phyloP scores from a whole-genome alignment of 2,329 filamentous ascomycete genomes.

The Alternaria metachromatica region DNA sequence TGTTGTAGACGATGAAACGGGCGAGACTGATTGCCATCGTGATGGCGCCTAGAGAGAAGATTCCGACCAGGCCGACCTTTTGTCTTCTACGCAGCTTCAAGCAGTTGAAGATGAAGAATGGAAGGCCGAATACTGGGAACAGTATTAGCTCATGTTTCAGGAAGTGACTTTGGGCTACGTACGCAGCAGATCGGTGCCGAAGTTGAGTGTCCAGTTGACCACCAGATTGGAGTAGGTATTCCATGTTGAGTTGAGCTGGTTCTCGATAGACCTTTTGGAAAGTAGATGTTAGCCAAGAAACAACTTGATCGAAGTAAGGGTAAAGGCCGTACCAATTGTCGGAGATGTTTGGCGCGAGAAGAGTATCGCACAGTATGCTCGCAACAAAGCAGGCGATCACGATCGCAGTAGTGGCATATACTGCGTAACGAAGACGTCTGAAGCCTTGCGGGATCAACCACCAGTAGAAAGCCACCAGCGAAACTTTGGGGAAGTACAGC shows the following conservation, averaged over 20 bases:
- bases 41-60: constrained; percentile 29
- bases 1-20: constrained; percentile 29
- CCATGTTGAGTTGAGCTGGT: constrained; percentile 27
- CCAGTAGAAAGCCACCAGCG: constrained; percentile 31
- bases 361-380: constrained; percentile 22
- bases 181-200: constrained; percentile 28
- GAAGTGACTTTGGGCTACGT: not conserved
- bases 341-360: constrained; percentile 16
- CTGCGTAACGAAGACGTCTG: constrained; percentile 21
- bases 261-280: constrained; percentile 19
- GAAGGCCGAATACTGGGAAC: constrained; percentile 24
- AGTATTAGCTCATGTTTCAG: not conserved
- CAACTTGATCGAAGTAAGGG: not conserved
- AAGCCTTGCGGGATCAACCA: constrained; percentile 32
- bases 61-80: constrained; percentile 29
- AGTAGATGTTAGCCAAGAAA: not conserved
- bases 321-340: constrained; percentile 24
- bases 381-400: constrained; percentile 18
- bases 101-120: constrained; percentile 31
- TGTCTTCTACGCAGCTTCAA: constrained; percentile 31
- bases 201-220: constrained; percentile 26
- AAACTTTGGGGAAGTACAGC: constrained; percentile 29
- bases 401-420: constrained; percentile 17
- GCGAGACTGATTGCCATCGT: constrained; percentile 30
- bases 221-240: constrained; percentile 21